Evolutionary conservation across 495 filamentous ascomycete genomes (phyloP).

Genomic region (Aspergillus bertholletiae): DNA sequence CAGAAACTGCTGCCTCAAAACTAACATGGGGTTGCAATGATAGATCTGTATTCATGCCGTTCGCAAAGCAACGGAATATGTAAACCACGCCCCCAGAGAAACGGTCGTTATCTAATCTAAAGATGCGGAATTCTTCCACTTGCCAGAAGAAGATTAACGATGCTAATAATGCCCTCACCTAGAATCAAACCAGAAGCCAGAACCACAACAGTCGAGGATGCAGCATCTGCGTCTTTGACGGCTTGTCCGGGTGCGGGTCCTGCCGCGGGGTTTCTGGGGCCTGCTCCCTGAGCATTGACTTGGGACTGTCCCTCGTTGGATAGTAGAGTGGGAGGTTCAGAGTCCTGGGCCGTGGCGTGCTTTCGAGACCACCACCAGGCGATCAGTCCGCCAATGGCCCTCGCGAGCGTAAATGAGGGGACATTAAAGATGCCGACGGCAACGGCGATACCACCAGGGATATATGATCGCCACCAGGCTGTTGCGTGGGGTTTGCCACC

Average conservation of each 20-base stretch:
- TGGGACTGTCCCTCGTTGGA: background rate
- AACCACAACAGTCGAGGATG: slow-evolving; percentile 56
- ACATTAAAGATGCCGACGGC: slow-evolving; percentile 98
- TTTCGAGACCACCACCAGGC: slow-evolving; percentile 65
- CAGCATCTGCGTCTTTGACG: slow-evolving; percentile 35
- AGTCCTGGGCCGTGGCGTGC: slow-evolving; percentile 11
- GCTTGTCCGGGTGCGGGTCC: slow-evolving; percentile 21
- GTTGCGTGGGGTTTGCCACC: slow-evolving; percentile 21
- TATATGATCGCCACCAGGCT: slow-evolving; percentile 41
- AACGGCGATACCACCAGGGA: slow-evolving; percentile 93
- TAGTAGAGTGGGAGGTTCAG: background rate
- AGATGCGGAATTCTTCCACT: slow-evolving; percentile 77
- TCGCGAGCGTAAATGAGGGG: slow-evolving; percentile 89
- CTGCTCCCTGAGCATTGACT: background rate
- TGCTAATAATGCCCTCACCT: slow-evolving; percentile 91
- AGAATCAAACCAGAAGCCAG: slow-evolving; percentile 79
- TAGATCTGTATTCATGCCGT: background rate
- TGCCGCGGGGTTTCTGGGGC: background rate
- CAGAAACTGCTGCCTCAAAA: background rate
- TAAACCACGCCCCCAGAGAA: background rate
- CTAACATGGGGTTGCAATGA: background rate
- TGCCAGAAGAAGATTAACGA: slow-evolving; percentile 82
- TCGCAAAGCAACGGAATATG: background rate
- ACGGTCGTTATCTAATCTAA: slow-evolving; percentile 23
- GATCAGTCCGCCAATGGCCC: slow-evolving; percentile 79